These are phyloP conservation scores for Alternaria incomplexa DNA, from an alignment of 2,329 filamentous ascomycete species.

Conservation along the genomic window DNA sequence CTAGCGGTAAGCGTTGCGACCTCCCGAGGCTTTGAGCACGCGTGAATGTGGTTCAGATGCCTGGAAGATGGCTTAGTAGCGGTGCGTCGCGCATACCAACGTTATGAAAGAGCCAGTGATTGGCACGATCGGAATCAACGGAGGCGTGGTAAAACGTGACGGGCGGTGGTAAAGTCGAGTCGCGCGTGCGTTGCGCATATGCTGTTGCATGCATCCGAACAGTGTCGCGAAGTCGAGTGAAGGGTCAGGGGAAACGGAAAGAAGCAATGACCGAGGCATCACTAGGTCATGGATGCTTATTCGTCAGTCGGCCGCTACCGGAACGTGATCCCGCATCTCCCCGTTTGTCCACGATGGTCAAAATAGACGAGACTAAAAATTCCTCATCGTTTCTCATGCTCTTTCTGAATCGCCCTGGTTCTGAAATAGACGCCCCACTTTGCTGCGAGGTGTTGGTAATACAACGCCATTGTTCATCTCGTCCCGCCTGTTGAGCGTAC, in stretches of 20 bases:
- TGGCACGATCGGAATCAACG: no score
- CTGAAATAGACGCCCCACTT: background rate
- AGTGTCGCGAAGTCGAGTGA: background rate
- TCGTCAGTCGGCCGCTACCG: constrained; percentile 18
- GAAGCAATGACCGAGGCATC: constrained; percentile 11
- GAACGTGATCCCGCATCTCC: constrained; percentile 15
- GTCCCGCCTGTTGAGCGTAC: background rate
- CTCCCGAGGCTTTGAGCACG: background rate
- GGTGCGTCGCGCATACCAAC: background rate
- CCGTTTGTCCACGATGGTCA: constrained; percentile 8
- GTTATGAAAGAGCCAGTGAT: no score
- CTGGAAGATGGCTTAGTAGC: background rate
- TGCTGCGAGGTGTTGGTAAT: background rate
- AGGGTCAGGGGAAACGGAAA: constrained; percentile 4
- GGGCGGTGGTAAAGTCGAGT: background rate
- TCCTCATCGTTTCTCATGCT: background rate
- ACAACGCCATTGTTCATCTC: background rate
- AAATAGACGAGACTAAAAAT: background rate
- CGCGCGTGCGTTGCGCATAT: background rate
- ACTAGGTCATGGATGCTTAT: constrained; percentile 13
- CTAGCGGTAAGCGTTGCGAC: background rate
- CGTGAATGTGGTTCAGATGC: background rate
- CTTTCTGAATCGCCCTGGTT: background rate
- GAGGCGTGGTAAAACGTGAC: background rate
- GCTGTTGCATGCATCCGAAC: background rate